Base-by-base conservation (phyloP, 148 eudicot genomes). In the Fagopyrum homotropicum region DNA sequence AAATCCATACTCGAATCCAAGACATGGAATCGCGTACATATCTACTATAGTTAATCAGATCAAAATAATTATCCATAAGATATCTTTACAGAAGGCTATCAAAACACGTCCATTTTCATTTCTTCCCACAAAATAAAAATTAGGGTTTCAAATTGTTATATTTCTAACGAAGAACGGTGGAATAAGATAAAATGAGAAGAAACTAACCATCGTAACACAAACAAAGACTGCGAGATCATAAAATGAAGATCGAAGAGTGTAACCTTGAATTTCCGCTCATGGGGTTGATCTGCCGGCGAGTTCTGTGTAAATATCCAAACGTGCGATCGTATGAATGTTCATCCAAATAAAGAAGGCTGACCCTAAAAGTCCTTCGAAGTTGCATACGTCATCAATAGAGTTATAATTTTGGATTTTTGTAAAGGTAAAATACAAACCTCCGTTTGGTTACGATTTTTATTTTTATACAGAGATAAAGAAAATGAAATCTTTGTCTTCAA, bases 141-240 rank as follows among this genome's bases (percentile, higher is more conserved):
- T 60, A 60, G 66, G 66, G 66, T 60, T 56, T 60, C 66, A 26
- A 60, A 60, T 60, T 60, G 66, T 1, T 7, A 26, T 12, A 60
- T 22, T 60, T 10, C 19, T 29, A 60, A 29, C 26, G 43, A 60
- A 14, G 29, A 22, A 9, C 9, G 29, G 43, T 26, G 10, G 40
- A 9, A 6, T 10, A 26, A 60, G 9, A 60, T 26, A 2, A 26
- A 60, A 22, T 19, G 6, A 60, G 9, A 7, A 60, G 5, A 6
- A 56, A 3, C 55, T 17, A 56, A 1, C 40, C 40, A 35, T 35
- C 40, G 40, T 35, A 35, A 35, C 40, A 2, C 0, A 35, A 35
- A 35, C 40, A 35, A 56, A n/a, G 60, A 17, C 60, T 9, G 14
- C 14, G 19, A 9, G 35, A 26, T 60, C 4, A 60, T 22, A 29